A percentile compares a stretch with the other conserved stretches of the same genome.
Conservation (phyloP, 2,329 filamentous ascomycete genomes). For the Beauveria sp. region DNA sequence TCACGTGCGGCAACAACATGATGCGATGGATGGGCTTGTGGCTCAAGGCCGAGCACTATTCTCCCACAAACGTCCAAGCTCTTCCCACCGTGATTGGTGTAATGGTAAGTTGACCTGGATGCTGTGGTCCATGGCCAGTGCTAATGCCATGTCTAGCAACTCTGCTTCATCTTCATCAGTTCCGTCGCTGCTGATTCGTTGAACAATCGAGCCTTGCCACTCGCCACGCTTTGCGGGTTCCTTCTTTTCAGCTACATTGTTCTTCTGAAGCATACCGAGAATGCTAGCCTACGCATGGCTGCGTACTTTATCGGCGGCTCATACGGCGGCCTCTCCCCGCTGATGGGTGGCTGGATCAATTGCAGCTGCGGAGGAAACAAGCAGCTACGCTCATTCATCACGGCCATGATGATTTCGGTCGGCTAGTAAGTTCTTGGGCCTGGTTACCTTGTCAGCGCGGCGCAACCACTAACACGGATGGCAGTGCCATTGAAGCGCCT, state of each 20-base stretch:
- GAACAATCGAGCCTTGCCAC: conserved; percentile 8
- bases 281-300: conserved; percentile 1
- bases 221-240: neutral
- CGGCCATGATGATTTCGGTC: conserved; percentile 12
- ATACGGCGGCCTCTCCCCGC: conserved; percentile 10
- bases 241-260: conserved; percentile 11
- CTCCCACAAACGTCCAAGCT: conserved; percentile 2
- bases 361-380: conserved; percentile 12
- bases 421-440: conserved; percentile 9
- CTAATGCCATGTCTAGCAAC: conserved; percentile 1
- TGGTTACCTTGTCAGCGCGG: neutral
- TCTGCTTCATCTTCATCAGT: conserved; percentile 10
- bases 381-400: conserved; percentile 8
- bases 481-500: conserved; percentile 10
- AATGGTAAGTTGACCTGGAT: neutral
- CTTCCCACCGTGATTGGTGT: conserved; percentile 4
- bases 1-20: conserved; percentile 11
- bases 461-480: neutral
- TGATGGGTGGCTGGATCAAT: conserved; percentile 12
- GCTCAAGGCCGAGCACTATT: neutral
- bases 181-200: conserved; percentile 8
- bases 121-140: no score
- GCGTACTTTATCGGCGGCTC: conserved; percentile 11
- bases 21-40: conserved; percentile 12
- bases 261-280: neutral